These are phyloP conservation scores for Lodderomyces margitis DNA, from an alignment of 1,139 yeast genomes.

Conservation along the genomic window DNA sequence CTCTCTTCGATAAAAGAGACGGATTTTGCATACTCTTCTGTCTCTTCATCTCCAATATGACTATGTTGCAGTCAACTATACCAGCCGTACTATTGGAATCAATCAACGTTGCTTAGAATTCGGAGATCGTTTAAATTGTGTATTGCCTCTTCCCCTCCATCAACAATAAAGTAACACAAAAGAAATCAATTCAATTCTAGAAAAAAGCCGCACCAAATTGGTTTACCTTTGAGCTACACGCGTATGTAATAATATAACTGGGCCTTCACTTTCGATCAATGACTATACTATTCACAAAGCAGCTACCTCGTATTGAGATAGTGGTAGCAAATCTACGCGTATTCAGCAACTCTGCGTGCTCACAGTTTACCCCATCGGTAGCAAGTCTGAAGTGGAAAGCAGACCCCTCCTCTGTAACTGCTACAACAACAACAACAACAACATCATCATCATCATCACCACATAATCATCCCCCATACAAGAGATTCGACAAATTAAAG, in stretches of 20 bases:
- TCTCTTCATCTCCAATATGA: too few relatives aligned
- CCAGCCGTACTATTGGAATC: too few relatives aligned
- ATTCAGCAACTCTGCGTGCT: background rate
- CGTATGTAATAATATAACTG: background rate
- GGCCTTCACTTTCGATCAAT: background rate
- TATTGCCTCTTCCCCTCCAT: too few relatives aligned
- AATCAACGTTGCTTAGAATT: too few relatives aligned
- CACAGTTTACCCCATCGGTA: background rate
- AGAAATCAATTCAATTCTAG: too few relatives aligned
- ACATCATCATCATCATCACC: background rate
- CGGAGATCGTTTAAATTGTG: too few relatives aligned
- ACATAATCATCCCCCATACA: background rate
- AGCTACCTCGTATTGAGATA: background rate
- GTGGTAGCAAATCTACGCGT: background rate
- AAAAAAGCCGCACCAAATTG: conserved; percentile 1
- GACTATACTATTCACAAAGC: background rate
- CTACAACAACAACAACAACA: too few relatives aligned
- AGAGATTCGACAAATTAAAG: conserved; percentile 1
- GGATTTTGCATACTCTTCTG: too few relatives aligned
- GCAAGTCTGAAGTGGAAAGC: background rate
- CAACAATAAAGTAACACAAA: too few relatives aligned
- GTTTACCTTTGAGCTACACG: background rate
- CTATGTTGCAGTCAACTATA: too few relatives aligned
- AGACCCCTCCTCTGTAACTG: too few relatives aligned
- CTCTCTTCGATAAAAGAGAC: too few relatives aligned